Percentiles rank a stretch among this genome's conserved stretches.
Evolutionary conservation across 306 rosid species (phyloP).

Genomic region (Neltuma alba): DNA sequence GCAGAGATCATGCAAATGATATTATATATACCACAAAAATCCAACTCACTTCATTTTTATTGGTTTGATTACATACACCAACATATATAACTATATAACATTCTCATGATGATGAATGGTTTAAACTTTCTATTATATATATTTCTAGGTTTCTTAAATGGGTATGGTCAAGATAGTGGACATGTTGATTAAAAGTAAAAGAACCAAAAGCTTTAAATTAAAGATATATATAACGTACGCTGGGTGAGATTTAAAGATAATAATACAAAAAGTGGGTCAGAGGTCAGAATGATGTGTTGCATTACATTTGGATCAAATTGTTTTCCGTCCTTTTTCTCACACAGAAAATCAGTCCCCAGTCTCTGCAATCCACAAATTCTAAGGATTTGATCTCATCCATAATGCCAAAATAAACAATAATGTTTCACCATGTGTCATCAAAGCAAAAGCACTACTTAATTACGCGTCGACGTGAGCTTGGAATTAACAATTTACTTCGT

Average conservation of each 20-base stretch:
- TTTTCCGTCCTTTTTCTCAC: background rate
- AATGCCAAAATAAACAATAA: conserved; percentile 7
- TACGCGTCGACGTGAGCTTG: conserved; percentile 6
- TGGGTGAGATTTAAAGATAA: background rate
- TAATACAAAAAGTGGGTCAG: background rate
- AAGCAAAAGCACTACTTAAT: conserved; percentile 11
- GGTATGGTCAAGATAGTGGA: background rate
- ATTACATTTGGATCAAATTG: background rate
- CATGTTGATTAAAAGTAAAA: background rate
- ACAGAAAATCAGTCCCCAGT: background rate
- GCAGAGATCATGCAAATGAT: no score
- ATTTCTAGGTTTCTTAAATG: background rate
- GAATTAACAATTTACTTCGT: background rate
- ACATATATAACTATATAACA: background rate
- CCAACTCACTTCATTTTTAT: background rate
- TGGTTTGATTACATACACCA: background rate
- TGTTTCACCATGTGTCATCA: conserved; percentile 35
- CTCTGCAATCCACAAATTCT: conserved; percentile 40
- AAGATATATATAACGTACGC: background rate
- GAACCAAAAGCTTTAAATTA: background rate
- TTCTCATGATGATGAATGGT: background rate
- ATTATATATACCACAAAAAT: background rate
- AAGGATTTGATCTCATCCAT: conserved; percentile 49
- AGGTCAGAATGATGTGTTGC: background rate
- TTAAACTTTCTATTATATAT: background rate